phyloP scores from a whole-genome alignment of 495 filamentous ascomycete genomes.

The Cercophora samala region DNA sequence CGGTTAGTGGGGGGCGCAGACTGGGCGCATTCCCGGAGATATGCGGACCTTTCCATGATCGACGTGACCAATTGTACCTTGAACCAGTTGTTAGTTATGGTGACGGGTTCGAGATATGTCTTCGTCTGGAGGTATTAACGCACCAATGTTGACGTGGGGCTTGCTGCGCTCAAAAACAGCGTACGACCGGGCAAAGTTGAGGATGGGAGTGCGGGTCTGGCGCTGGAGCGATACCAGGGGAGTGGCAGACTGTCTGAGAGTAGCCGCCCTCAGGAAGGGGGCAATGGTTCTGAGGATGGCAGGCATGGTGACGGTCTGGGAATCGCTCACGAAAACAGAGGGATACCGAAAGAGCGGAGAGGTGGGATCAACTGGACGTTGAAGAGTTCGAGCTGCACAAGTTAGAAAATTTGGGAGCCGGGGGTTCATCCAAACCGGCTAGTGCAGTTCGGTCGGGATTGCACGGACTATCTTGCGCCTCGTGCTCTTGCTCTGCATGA shows the following conservation, averaged over 20 bases:
- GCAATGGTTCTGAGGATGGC: constrained; percentile 61
- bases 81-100: constrained; percentile 12
- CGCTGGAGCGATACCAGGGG: constrained; percentile 57
- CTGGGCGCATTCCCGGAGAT: constrained; percentile 7
- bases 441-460: neutral
- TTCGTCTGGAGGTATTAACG: constrained; percentile 5
- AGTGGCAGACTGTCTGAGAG: constrained; percentile 61
- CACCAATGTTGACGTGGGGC: constrained; percentile 95
- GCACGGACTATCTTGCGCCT: constrained; percentile 17
- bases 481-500: constrained; percentile 7
- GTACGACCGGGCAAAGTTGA: constrained; percentile 66
- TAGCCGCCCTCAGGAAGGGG: constrained; percentile 67
- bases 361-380: constrained; percentile 14
- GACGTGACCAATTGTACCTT: constrained; percentile 97
- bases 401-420: constrained; percentile 27
- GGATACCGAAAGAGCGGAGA: constrained; percentile 30
- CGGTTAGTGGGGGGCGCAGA: constrained; percentile 25
- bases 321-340: constrained; percentile 28
- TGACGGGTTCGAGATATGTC: constrained; percentile 7
- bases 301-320: constrained; percentile 54
- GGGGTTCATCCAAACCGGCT: constrained; percentile 2
- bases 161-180: constrained; percentile 87
- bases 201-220: constrained; percentile 64
- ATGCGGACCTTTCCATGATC: constrained; percentile 91
- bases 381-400: constrained; percentile 3